These are phyloP conservation scores for Acacia confusa DNA, from an alignment of 306 rosid genomes.

Conservation along the genomic window DNA sequence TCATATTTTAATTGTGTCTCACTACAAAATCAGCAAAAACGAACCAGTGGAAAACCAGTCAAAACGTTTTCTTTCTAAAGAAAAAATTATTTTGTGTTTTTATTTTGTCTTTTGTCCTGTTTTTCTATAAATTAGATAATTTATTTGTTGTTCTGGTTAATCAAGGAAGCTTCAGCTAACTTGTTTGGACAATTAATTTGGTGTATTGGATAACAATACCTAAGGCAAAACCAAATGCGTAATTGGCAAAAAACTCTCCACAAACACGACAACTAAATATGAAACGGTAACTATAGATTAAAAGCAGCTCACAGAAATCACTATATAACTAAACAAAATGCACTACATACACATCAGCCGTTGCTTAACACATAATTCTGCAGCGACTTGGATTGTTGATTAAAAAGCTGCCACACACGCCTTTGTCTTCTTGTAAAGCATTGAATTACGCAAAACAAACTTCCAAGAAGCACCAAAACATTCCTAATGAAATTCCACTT, in stretches of 20 bases:
- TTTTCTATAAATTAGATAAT: too few relatives aligned
- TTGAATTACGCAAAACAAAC: conserved; percentile 16
- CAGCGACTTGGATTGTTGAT: conserved; percentile 31
- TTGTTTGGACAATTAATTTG: too few relatives aligned
- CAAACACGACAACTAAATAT: conserved; percentile 30
- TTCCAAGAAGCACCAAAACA: conserved; percentile 24
- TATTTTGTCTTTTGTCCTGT: neutral
- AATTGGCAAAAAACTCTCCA: conserved; percentile 20
- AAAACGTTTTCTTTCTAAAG: neutral
- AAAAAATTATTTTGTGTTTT: neutral
- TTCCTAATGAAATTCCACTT: conserved; percentile 29
- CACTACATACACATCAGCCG: conserved; percentile 44
- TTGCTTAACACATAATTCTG: conserved; percentile 32
- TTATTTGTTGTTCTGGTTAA: neutral
- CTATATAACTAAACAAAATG: conserved; percentile 31
- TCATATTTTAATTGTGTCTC: neutral
- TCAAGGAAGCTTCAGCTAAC: too few relatives aligned
- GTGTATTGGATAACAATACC: neutral
- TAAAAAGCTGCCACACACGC: conserved; percentile 27
- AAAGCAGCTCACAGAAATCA: conserved; percentile 30
- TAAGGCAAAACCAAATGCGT: conserved; percentile 9
- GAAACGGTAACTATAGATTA: conserved; percentile 20
- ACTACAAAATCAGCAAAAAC: neutral
- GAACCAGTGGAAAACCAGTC: neutral
- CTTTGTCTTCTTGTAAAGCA: conserved; percentile 11